phyloP scores from a whole-genome alignment of 441 rosid genomes.

The Adansonia rubrostipa region DNA sequence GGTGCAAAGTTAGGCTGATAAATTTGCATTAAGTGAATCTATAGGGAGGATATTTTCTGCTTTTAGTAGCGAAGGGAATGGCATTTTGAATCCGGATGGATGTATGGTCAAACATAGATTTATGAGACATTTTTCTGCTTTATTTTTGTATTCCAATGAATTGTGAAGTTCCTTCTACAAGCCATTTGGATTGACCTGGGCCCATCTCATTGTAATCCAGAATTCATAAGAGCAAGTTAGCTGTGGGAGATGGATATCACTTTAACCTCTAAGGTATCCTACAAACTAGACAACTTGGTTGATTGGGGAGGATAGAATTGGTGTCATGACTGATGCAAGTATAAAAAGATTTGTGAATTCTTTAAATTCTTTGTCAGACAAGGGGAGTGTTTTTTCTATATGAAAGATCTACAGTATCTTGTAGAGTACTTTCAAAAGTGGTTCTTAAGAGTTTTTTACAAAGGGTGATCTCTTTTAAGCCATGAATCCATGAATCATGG shows the following conservation, averaged over 20 bases:
- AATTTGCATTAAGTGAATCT: slow-evolving; percentile 2
- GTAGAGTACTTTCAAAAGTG: not conserved
- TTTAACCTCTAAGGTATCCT: not conserved
- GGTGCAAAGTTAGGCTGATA: slow-evolving; percentile 9
- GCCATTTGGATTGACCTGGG: not conserved
- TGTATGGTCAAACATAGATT: not conserved
- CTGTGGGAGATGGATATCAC: not conserved
- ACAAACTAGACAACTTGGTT: not conserved
- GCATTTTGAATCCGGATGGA: slow-evolving; percentile 1
- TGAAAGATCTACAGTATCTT: not conserved
- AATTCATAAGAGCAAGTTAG: not conserved
- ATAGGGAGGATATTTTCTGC: slow-evolving; percentile 6
- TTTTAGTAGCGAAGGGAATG: not conserved
- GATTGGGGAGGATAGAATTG: not conserved
- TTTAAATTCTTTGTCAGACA: not conserved
- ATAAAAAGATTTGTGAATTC: not conserved
- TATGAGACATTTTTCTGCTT: not conserved
- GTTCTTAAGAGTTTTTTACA: not conserved
- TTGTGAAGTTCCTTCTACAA: not conserved
- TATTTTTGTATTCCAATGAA: not conserved
- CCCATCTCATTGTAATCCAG: not conserved
- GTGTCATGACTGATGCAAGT: not conserved
- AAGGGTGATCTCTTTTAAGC: not conserved
- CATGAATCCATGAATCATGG: not conserved
- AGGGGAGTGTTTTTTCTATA: not conserved